Evolutionary conservation across 108 stramenopile species (phyloP), one percentile per base, ranked within the genome.

Genomic region (Chaetoceros muelleri): DNA sequence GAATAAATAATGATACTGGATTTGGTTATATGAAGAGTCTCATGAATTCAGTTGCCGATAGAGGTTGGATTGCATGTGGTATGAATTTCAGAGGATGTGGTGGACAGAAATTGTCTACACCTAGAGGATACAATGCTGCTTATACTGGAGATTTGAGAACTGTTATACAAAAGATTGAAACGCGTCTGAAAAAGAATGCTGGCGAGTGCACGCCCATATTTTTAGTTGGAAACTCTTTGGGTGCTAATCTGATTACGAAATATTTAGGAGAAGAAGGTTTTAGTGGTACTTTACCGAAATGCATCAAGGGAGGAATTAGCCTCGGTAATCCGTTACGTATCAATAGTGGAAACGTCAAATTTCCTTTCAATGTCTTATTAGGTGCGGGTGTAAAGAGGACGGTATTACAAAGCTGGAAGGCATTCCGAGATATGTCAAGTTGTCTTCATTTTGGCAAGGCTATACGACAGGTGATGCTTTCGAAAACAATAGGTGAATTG

Each of bases 231-330:
- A 79, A 85, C 51, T 82, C 80, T 2, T 64, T 92, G 23, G 84
- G 90, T 16, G 86, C 90, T 58, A 83, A 81, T 64, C 60, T 92
- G 40, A 57, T 92, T 51, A 79, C 82, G 30, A 92, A 92, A 50
- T 92, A 92, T 62, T 71, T 92, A 34, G 90, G 90, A 30, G 85
- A 92, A 61, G 90, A 92, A 70, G 82, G 86, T 16, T 55, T 82
- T 30, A 64, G 66, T 23, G 80, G 76, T 17, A 91, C 84, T 1
- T 47, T 87, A 8, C 90, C 90, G 29, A 47, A 56, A 40, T 83
- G 81, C 55, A 79, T 92, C 0, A 75, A 76, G 24, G 90, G 85
- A 21, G 90, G 78, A 24, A 75, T 75, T 1, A 64, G 74, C 22
- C 61, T 92, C 57, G 86, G 90, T 10, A 87, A 87, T 78, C 90